Evolutionary conservation across 2,329 filamentous ascomycete genomes (phyloP).

Genomic region (Mycocentrospora acerina): DNA sequence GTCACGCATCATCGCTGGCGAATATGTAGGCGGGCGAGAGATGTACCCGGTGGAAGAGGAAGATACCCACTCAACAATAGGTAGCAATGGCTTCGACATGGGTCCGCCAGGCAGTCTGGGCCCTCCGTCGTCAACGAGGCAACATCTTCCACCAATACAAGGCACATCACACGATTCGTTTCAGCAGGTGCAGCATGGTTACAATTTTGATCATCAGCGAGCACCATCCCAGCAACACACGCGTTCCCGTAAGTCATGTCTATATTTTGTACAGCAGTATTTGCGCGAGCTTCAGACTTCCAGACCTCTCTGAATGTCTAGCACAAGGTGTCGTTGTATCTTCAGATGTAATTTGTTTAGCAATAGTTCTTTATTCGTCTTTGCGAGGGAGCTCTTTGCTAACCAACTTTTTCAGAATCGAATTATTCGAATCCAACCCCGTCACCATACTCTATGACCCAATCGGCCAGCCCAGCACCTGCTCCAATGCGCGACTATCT

Average conservation of each 20-base stretch:
- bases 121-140: slow-evolving; percentile 43
- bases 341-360: too few relatives aligned
- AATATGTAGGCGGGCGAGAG: slow-evolving; percentile 77
- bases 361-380: too few relatives aligned
- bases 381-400: neutral
- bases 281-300: too few relatives aligned
- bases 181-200: slow-evolving; percentile 46
- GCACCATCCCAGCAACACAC: slow-evolving; percentile 31
- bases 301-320: too few relatives aligned
- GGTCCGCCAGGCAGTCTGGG: slow-evolving; percentile 22
- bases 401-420: slow-evolving; percentile 19
- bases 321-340: too few relatives aligned
- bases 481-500: slow-evolving; percentile 61
- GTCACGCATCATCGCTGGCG: slow-evolving; percentile 84
- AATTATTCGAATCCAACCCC: slow-evolving; percentile 29
- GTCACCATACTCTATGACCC: slow-evolving; percentile 26
- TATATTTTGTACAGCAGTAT: neutral
- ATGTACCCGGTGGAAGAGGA: slow-evolving; percentile 64
- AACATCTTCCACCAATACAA: slow-evolving; percentile 55
- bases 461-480: slow-evolving; percentile 22
- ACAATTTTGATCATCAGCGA: slow-evolving; percentile 41
- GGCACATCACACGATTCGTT: slow-evolving; percentile 52
- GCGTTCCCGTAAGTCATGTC: slow-evolving; percentile 20
- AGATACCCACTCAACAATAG: slow-evolving; percentile 17
- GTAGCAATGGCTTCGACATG: slow-evolving; percentile 33